Base-by-base conservation (phyloP, 257 asterid species). In the Gentiana dahurica region DNA sequence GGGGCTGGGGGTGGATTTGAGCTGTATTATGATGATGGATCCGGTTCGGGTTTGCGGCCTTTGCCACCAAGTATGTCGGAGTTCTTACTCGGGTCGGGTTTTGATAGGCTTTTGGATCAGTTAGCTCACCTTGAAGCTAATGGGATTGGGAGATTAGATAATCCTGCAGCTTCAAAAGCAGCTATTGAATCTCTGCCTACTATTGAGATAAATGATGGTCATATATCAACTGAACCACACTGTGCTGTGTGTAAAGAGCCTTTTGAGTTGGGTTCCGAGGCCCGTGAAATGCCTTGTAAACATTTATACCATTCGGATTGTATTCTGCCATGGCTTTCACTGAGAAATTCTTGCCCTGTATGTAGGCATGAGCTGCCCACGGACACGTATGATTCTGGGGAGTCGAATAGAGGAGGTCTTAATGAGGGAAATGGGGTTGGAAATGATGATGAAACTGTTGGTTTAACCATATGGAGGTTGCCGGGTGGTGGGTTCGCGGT, bases 401-500 rank as follows among this genome's bases (percentile, higher is more conserved):
- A 70, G 2, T 58, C 49, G 2, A 68, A 48, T 49, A 70, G 84
- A 53, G 46, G 6, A 41, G 81, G 65, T 15, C 62, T 43, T 15
- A 80, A 60, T 43, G 85, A 67, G 53, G 58, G 46, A 36, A 64
- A 49, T 53, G 41, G 36, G 12, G 68, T 62, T 6, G 81, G 65
- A 34, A 63, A 59, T 47, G 85, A 70, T 43, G 94, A 75, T 12
- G 93, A 80, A 57, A 70, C 85, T 4, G 94, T 82, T 53, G 96
- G 96, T 12, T 48, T 88, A 62, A 88, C 96, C 0, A 88, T 88
- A 60, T 88, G 96, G 96, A 77, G 96, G 59, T 64, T 88, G 71
- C 96, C 96, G 0, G 96, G 96, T 2, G 95, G 95, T 34, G 96
- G 96, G 46, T 88, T 85, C 53, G 96, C 96, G 0, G 96, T 88